These are phyloP conservation scores for Talaromyces ruber DNA, from an alignment of 495 filamentous ascomycete species.

Conservation along the genomic window DNA sequence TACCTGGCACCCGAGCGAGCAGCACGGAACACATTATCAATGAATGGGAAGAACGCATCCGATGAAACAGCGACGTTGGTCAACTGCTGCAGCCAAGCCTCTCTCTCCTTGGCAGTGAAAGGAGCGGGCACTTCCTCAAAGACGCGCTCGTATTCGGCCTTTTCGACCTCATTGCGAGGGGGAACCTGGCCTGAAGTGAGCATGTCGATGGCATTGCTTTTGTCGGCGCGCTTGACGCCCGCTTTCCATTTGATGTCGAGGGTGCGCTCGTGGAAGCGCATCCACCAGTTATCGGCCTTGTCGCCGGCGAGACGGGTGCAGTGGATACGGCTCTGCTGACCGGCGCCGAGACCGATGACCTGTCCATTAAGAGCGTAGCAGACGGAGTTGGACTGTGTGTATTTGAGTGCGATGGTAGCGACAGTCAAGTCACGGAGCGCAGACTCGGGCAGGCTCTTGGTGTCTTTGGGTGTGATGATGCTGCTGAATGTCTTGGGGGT, in stretches of 20 bases:
- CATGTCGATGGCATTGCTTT: slow-evolving; percentile 95
- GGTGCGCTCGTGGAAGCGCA: slow-evolving; percentile 86
- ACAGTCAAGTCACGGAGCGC: slow-evolving; percentile 88
- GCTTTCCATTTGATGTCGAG: slow-evolving; percentile 91
- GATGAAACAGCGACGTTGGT: slow-evolving; percentile 77
- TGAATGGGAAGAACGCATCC: slow-evolving; percentile 98
- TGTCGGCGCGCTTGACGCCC: slow-evolving; percentile 90
- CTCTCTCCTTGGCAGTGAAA: slow-evolving; percentile 78
- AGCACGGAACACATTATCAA: slow-evolving; percentile 92
- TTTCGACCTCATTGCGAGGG: slow-evolving; percentile 66
- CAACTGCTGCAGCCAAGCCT: slow-evolving; percentile 73
- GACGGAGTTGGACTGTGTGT: slow-evolving; percentile 97
- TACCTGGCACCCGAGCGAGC: slow-evolving; percentile 87
- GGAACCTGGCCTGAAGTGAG: slow-evolving; percentile 85
- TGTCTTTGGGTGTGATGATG: slow-evolving; percentile 77
- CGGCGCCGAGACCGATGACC: slow-evolving; percentile 87
- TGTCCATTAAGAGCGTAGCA: slow-evolving; percentile 96
- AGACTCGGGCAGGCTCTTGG: slow-evolving; percentile 59
- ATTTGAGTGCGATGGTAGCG: slow-evolving; percentile 94
- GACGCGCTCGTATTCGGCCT: slow-evolving; percentile 73
- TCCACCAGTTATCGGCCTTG: slow-evolving; percentile 99
- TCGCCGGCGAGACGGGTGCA: slow-evolving; percentile 97
- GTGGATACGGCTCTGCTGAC: slow-evolving; percentile 96
- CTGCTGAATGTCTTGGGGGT: slow-evolving; percentile 73
- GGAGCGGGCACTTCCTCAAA: slow-evolving; percentile 85